phyloP scores from a whole-genome alignment of 345 rosid species.

The Carallia brachiata region DNA sequence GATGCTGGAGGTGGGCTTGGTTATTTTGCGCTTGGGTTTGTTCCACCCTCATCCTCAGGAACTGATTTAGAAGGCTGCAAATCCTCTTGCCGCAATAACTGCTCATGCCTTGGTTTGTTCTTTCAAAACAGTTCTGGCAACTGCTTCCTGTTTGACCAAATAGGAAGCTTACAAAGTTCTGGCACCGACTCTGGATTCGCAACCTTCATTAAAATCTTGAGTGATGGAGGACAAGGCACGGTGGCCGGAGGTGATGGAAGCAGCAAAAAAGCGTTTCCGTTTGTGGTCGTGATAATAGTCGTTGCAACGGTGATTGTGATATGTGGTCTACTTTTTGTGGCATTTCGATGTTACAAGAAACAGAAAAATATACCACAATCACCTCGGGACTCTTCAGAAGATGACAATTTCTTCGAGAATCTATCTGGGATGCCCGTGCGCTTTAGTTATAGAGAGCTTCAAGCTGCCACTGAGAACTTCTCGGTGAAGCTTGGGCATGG shows the following conservation, averaged over 20 bases:
- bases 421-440: slow-evolving; percentile 83
- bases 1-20: slow-evolving; percentile 47
- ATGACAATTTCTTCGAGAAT: slow-evolving; percentile 67
- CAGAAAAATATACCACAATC: slow-evolving; percentile 39
- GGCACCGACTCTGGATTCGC: slow-evolving; percentile 33
- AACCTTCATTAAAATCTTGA: slow-evolving; percentile 60
- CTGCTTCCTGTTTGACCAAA: slow-evolving; percentile 67
- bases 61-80: slow-evolving; percentile 64
- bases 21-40: slow-evolving; percentile 65
- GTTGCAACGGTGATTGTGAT: slow-evolving; percentile 49
- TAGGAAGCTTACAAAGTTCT: slow-evolving; percentile 65
- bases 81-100: slow-evolving; percentile 57
- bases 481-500: slow-evolving; percentile 85
- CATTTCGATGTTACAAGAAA: slow-evolving; percentile 42
- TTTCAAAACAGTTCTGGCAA: slow-evolving; percentile 58
- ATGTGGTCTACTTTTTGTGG: slow-evolving; percentile 44
- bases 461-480: slow-evolving; percentile 72
- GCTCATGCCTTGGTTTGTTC: slow-evolving; percentile 78
- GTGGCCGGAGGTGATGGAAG: slow-evolving; percentile 31
- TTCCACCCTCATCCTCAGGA: slow-evolving; percentile 44
- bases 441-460: slow-evolving; percentile 74
- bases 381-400: slow-evolving; percentile 55
- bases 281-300: slow-evolving; percentile 45
- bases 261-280: slow-evolving; percentile 42
- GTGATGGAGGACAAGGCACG: slow-evolving; percentile 16